These are phyloP conservation scores for Penicillium capsulatum DNA, from an alignment of 2,329 filamentous ascomycete genomes.

Conservation along the genomic window DNA sequence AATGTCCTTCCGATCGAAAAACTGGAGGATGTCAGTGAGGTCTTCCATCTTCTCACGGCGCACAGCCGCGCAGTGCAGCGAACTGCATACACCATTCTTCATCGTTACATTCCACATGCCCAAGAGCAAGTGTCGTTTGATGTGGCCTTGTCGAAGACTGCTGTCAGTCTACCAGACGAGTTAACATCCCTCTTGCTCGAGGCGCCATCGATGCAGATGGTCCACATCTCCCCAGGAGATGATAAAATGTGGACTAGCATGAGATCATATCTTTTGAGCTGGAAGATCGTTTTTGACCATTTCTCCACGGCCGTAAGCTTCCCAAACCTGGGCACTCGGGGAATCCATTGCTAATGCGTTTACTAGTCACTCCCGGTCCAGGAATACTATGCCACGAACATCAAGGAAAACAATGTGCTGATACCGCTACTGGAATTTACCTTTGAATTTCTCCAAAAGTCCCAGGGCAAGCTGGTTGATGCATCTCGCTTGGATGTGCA, in stretches of 20 bases:
- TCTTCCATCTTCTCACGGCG: slow-evolving; percentile 73
- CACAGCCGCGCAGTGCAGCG: slow-evolving; percentile 72
- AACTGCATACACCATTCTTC: slow-evolving; percentile 74
- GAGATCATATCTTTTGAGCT: slow-evolving; percentile 78
- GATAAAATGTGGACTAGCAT: slow-evolving; percentile 63
- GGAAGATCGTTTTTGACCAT: slow-evolving; percentile 85
- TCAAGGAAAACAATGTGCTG: slow-evolving; percentile 70
- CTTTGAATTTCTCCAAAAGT: slow-evolving; percentile 80
- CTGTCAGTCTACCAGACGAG: slow-evolving; percentile 74
- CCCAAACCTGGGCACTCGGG: background rate
- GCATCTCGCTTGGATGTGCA: slow-evolving; percentile 67
- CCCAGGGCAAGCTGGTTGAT: slow-evolving; percentile 65
- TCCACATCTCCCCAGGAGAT: slow-evolving; percentile 62
- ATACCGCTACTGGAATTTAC: slow-evolving; percentile 68
- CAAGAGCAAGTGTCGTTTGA: slow-evolving; percentile 84
- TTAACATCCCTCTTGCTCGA: slow-evolving; percentile 79
- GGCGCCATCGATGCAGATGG: slow-evolving; percentile 64
- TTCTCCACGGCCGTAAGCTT: slow-evolving; percentile 61
- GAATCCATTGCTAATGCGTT: slow-evolving; percentile 21
- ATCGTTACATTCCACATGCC: slow-evolving; percentile 68
- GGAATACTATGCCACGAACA: slow-evolving; percentile 70
- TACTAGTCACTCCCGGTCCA: slow-evolving; percentile 70
- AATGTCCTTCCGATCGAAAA: slow-evolving; percentile 59
- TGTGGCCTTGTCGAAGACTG: slow-evolving; percentile 50
- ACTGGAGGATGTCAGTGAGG: slow-evolving; percentile 60